Evolutionary conservation across 1,139 yeast genomes (phyloP).

Genomic region (Protomyces pachydermus): DNA sequence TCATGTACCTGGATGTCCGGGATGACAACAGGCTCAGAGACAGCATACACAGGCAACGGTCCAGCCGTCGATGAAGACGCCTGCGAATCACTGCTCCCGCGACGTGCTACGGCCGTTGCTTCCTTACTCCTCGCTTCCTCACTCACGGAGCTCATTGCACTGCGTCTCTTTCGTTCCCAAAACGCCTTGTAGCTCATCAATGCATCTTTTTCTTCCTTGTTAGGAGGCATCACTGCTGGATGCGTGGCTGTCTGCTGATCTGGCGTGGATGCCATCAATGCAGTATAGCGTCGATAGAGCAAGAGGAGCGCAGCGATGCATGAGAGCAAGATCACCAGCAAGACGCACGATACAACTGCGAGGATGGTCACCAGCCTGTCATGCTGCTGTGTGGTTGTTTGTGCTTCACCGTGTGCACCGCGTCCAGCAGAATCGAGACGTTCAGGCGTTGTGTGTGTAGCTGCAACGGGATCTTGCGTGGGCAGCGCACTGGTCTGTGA

Average conservation of each 20-base stretch:
- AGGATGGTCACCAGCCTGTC: neutral
- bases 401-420: neutral
- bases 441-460: conserved; percentile 3
- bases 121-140: conserved; percentile 3
- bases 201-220: conserved; percentile 10
- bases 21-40: neutral
- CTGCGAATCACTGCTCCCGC: neutral
- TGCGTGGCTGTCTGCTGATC: neutral
- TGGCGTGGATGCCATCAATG: neutral
- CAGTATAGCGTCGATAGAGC: neutral
- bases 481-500: neutral
- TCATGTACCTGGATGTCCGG: neutral
- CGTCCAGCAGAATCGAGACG: neutral
- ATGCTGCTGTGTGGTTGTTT: neutral
- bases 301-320: neutral
- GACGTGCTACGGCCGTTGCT: neutral
- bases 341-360: too few species aligned
- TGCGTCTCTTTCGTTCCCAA: conserved; percentile 18
- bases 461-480: neutral
- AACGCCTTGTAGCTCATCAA: conserved; percentile 20
- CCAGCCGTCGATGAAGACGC: neutral
- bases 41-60: neutral
- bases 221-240: neutral
- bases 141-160: conserved; percentile 14
- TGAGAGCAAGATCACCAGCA: conserved; percentile 8